Evolutionary conservation across 352 stramenopile genomes (phyloP), one percentile per base, ranked within the genome.

Genomic region (Globisporangium spinosum): DNA sequence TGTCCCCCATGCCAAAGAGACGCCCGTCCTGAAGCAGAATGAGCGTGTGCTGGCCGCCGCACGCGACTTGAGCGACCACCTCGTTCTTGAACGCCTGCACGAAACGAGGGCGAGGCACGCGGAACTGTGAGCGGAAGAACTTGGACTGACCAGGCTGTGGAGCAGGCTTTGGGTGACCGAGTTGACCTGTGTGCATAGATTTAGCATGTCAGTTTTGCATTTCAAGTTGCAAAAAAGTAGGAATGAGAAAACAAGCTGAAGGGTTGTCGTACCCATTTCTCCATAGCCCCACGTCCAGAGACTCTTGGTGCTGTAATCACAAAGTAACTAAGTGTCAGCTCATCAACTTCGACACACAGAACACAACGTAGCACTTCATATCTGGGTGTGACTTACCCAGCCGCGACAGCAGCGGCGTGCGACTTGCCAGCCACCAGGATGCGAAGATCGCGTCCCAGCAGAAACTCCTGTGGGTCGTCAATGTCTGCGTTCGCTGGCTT

Each of bases 101-200:
- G 63, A 89, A 89, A 6, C 77, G 80, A 65, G 86, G 86, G 20
- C 82, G 81, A 67, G 77, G 74, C 17, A 92, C 77, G 27, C 86
- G 86, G 53, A 92, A 94, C 65, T 91, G 85, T 15, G 77, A 85
- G 55, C 86, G 82, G 59, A 94, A 94, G 58, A 94, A 94, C 60
- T 89, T 89, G 4, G 86, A 94, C 45, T 91, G 82, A 6, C 76
- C 80, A 1, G 82, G 45, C 62, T 70, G 68, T 9, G 74, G 69
- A 8, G 70, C 56, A 20, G 86, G 84, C 71, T 90, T 90, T 2
- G 75, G 75, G 49, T 91, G 83, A 29, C 86, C 86, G 2, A 94
- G 56, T 75, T 94, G 86, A 64, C 82, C 80, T 86, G 35, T 17
- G 23, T 56, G 29, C 2, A 43, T 22, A 9, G 5, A 47, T 13